Base-by-base conservation (phyloP, 2,329 filamentous ascomycete genomes). In the Sporothrix variecibatus region DNA sequence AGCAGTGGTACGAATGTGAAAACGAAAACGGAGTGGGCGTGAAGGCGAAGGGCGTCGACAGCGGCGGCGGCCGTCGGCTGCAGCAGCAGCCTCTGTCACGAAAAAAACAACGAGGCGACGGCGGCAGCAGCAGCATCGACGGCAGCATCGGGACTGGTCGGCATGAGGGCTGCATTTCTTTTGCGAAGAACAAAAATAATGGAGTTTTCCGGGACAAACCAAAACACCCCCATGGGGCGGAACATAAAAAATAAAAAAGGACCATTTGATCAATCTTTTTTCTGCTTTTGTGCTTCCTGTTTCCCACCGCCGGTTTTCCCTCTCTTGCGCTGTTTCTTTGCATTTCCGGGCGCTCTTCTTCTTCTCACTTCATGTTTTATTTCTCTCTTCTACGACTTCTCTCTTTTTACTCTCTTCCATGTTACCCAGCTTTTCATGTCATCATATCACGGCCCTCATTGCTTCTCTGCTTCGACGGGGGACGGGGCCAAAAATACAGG, bases 31-130 rank as follows among this genome's bases (percentile, higher is more conserved):
- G 49, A 38, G 49, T 28, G n/a, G 38, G 49, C n/a, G 43, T 38
- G 28, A 60, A 60, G n/a, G 26, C 49, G 9, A 80, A 82, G 78
- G 58, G n/a, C 17, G 58, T 17, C 65, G 46, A 38, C 34, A 8
- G 20, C 46, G 65, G 65, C 43, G 26, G 43, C 46, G 17, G 65
- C 46, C 2, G 65, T 12, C 26, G 40, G 6, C 65, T 34, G 65
- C 65, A 31, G 43, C 28, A 20, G 58, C 58, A 20, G 28, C 58
- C 12, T 20, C 58, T 34, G 28, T 17, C 49, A 23, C 43, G 17
- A n/a, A 9, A 7, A 7, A 31, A 3, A 26, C 3, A 70, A 58
- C 20, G 34, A 40, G 49, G 49, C 26, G n/a, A 53, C 58, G 8
- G 49, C 68, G 28, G 68, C 68, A 49, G 43, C 43, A 49, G 20